These are phyloP conservation scores for Catenaria anguillulae DNA, from an alignment of 371 early-diverging fungal species.

Conservation along the genomic window DNA sequence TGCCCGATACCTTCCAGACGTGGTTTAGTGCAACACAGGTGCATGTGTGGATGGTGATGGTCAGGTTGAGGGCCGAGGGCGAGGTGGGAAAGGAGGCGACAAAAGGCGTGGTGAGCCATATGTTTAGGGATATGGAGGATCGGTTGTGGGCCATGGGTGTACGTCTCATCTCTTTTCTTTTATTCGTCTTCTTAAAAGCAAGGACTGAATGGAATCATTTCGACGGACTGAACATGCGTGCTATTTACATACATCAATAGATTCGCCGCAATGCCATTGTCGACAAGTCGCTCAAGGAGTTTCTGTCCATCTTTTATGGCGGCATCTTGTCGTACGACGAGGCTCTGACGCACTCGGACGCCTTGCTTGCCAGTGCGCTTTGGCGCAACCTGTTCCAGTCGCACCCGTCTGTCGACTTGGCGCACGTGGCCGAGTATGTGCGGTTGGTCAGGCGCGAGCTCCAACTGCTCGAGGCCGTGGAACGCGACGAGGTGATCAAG, in stretches of 20 bases:
- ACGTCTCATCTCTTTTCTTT: constrained; percentile 8
- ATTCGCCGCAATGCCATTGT: constrained; percentile 53
- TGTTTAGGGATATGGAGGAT: constrained; percentile 77
- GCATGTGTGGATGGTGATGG: constrained; percentile 88
- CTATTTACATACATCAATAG: constrained; percentile 16
- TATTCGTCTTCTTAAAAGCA: constrained; percentile 3
- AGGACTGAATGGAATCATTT: not conserved
- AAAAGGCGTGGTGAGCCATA: constrained; percentile 72
- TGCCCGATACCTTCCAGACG: constrained; percentile 81
- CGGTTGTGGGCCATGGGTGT: constrained; percentile 48
- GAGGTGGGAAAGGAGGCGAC: constrained; percentile 45
- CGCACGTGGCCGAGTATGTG: constrained; percentile 39
- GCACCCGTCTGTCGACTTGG: constrained; percentile 24
- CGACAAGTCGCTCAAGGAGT: constrained; percentile 55
- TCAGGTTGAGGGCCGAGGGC: constrained; percentile 35
- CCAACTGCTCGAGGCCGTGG: constrained; percentile 35
- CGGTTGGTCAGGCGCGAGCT: constrained; percentile 48
- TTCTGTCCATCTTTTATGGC: constrained; percentile 74
- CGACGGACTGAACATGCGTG: not conserved
- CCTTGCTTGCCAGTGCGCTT: constrained; percentile 77
- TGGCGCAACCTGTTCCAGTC: constrained; percentile 71
- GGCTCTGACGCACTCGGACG: constrained; percentile 76
- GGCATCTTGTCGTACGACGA: constrained; percentile 84
- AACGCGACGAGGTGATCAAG: constrained; percentile 15
- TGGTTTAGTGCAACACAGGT: constrained; percentile 84